These are phyloP conservation scores for Epichloe festucae DNA, from an alignment of 2,329 filamentous ascomycete species.

Conservation along the genomic window DNA sequence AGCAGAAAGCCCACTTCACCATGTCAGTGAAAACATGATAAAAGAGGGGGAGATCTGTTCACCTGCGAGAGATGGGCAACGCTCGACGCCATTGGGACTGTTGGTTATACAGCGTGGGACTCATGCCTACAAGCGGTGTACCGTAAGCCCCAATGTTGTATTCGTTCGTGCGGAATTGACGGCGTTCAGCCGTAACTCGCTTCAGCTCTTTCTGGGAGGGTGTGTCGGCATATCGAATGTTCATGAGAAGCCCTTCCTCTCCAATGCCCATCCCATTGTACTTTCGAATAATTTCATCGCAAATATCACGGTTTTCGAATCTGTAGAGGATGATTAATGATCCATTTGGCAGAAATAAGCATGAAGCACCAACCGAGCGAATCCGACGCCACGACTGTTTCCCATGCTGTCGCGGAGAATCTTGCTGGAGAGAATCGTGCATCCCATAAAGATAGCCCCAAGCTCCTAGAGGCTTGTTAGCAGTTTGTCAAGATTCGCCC, in stretches of 20 bases:
- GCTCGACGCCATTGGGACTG: conserved; percentile 25
- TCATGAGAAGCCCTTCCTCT: conserved; percentile 69
- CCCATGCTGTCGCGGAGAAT: conserved; percentile 87
- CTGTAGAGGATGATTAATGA: conserved; percentile 29
- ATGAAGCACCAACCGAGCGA: conserved; percentile 60
- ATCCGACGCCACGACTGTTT: conserved; percentile 91
- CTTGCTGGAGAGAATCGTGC: conserved; percentile 82
- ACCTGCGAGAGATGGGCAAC: conserved; percentile 19
- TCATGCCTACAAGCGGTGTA: conserved; percentile 45
- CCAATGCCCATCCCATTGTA: conserved; percentile 72
- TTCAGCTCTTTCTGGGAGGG: conserved; percentile 95
- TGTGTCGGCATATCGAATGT: conserved; percentile 94
- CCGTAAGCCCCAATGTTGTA: conserved; percentile 69
- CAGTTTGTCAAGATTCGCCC: neutral
- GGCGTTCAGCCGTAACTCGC: conserved; percentile 86
- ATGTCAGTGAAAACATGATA: conserved; percentile 3
- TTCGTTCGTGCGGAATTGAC: conserved; percentile 91
- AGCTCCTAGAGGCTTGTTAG: conserved; percentile 42
- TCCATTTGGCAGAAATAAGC: neutral
- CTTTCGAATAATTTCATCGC: conserved; percentile 74
- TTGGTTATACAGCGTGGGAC: conserved; percentile 23
- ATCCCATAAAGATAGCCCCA: conserved; percentile 64
- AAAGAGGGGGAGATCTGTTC: conserved; percentile 7
- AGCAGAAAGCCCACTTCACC: conserved; percentile 14
- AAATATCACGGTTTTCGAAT: conserved; percentile 80